Conservation (phyloP, 225 moss, liverwort and hornwort genomes). For the Physcomitrellopsis africana region DNA sequence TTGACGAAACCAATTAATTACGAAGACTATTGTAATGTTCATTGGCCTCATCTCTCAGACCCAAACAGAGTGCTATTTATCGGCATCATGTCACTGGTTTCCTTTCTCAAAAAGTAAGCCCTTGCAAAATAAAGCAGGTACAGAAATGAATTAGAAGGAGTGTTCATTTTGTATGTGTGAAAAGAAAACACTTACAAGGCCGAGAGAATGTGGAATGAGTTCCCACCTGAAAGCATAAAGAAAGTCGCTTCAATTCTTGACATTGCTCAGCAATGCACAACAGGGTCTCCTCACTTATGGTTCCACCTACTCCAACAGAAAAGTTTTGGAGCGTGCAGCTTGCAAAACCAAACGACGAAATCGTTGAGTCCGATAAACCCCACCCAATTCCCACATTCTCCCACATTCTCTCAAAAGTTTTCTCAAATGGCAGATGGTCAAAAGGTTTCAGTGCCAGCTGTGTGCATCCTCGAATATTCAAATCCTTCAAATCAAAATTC, state of each 20-base stretch:
- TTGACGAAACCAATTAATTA: background rate
- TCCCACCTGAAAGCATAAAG: conserved; percentile 69
- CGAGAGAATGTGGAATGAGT: background rate
- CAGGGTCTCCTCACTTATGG: conserved; percentile 47
- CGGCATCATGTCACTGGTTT: background rate
- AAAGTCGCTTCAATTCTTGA: conserved; percentile 51
- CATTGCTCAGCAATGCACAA: conserved; percentile 46
- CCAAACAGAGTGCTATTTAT: background rate
- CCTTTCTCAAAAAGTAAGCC: background rate
- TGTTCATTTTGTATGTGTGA: background rate
- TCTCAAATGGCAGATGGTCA: background rate
- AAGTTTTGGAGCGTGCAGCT: conserved; percentile 43
- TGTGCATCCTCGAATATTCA: conserved; percentile 72
- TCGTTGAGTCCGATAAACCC: conserved; percentile 51
- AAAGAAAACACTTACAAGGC: background rate
- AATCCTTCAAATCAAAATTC: conserved; percentile 51
- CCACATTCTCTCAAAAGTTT: conserved; percentile 30
- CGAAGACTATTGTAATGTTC: background rate
- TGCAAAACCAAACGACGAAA: conserved; percentile 45
- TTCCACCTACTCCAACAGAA: conserved; percentile 68
- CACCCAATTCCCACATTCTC: conserved; percentile 72
- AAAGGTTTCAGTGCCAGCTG: conserved; percentile 22
- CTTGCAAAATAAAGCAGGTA: background rate
- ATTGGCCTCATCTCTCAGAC: background rate
- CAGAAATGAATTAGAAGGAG: background rate